These are phyloP conservation scores for Camellia oleifera DNA, from an alignment of 179 eudicot genomes.

Conservation along the genomic window DNA sequence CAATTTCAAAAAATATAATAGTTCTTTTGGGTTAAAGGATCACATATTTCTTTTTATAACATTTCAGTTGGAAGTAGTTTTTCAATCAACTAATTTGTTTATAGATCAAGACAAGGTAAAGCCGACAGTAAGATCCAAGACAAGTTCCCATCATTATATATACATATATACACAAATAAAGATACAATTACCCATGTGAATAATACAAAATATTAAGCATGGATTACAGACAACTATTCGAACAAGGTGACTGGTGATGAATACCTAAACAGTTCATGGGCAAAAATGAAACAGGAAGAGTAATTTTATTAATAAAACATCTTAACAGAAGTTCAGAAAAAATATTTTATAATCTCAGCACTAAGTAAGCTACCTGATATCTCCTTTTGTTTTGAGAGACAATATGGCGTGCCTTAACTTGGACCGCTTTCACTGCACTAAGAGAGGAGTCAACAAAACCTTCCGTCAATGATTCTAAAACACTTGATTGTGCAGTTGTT, in stretches of 20 bases:
- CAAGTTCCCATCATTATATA: neutral
- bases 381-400: conserved; percentile 97
- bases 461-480: conserved; percentile 66
- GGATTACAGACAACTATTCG: neutral
- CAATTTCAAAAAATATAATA: neutral
- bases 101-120: neutral
- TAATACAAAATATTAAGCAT: neutral
- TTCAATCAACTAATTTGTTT: neutral
- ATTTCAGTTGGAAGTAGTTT: neutral
- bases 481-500: conserved; percentile 45
- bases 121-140: neutral
- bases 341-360: neutral
- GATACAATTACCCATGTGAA: neutral
- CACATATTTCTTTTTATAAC: neutral
- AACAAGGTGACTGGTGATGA: neutral
- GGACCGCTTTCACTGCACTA: conserved; percentile 88
- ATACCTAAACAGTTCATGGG: neutral
- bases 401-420: conserved; percentile 85
- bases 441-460: conserved; percentile 86
- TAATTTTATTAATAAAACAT: neutral
- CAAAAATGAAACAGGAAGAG: neutral
- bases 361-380: conserved; percentile 66
- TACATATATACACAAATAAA: neutral
- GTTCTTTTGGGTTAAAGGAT: neutral
- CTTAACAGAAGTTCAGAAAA: neutral